Conservation (phyloP, 2,329 filamentous ascomycete genomes). For the Colletotrichum sojae region DNA sequence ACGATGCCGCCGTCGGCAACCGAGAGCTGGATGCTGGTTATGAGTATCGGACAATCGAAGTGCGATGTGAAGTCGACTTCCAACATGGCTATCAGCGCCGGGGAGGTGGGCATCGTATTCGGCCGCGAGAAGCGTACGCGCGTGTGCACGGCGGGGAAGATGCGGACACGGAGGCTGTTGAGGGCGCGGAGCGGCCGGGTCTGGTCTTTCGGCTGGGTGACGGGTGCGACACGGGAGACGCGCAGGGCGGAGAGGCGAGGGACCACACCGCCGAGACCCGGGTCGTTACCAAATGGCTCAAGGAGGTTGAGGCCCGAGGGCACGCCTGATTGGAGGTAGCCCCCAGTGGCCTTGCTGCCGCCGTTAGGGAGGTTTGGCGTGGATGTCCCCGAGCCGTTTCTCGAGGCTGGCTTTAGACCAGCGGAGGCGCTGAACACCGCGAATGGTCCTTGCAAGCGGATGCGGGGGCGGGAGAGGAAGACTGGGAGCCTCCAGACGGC, state of each 20-base stretch:
- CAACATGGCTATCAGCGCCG: conserved; percentile 77
- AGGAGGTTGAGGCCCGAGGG: conserved; percentile 83
- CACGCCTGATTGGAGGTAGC: conserved; percentile 78
- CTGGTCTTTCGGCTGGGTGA: conserved; percentile 72
- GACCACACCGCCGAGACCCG: conserved; percentile 71
- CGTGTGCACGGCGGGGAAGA: conserved; percentile 79
- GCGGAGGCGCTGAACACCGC: conserved; percentile 76
- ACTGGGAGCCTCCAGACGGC: conserved; percentile 73
- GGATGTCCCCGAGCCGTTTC: conserved; percentile 49
- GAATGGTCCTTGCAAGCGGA: conserved; percentile 76
- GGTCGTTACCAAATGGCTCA: conserved; percentile 78
- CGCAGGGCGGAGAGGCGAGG: conserved; percentile 81
- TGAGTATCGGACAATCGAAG: conserved; percentile 75
- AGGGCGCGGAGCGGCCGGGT: conserved; percentile 76
- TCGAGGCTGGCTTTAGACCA: conserved; percentile 68
- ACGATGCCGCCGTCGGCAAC: conserved; percentile 73
- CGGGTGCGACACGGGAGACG: conserved; percentile 81
- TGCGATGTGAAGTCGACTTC: conserved; percentile 82
- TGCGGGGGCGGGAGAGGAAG: conserved; percentile 71
- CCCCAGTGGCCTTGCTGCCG: conserved; percentile 57
- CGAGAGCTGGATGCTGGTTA: conserved; percentile 71
- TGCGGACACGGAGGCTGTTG: conserved; percentile 72
- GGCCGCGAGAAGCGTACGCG: conserved; percentile 80
- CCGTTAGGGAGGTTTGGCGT: conserved; percentile 33
- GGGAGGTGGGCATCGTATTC: conserved; percentile 68